These are phyloP conservation scores for Acorus calamus DNA, from an alignment of 106 monocot genomes.

Conservation along the genomic window DNA sequence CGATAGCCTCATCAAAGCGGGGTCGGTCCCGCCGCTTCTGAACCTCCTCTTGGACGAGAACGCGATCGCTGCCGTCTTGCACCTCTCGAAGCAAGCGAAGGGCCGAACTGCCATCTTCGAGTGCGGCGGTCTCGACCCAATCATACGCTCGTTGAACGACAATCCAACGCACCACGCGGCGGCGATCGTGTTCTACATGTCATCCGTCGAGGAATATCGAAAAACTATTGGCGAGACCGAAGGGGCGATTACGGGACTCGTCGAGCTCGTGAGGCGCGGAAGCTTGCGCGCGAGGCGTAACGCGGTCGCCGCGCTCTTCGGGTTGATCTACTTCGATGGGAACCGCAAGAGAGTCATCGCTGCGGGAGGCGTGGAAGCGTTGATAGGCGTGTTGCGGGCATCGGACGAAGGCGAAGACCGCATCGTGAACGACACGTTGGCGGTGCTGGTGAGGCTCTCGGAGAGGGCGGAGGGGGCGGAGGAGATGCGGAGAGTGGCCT, in stretches of 20 bases:
- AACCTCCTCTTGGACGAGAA: slow-evolving; percentile 33
- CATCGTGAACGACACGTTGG: slow-evolving; percentile 36
- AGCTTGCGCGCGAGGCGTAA: slow-evolving; percentile 34
- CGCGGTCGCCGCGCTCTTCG: slow-evolving; percentile 42
- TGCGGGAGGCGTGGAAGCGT: slow-evolving; percentile 21
- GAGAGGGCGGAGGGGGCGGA: slow-evolving; percentile 38
- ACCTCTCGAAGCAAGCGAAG: slow-evolving; percentile 48
- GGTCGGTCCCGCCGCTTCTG: slow-evolving; percentile 49
- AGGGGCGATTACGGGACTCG: slow-evolving; percentile 48
- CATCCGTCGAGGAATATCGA: slow-evolving; percentile 41
- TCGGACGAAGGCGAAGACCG: slow-evolving; percentile 37
- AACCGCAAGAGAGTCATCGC: slow-evolving; percentile 38
- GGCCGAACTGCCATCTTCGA: slow-evolving; percentile 56
- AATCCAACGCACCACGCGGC: slow-evolving; percentile 62
- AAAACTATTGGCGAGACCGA: slow-evolving; percentile 40
- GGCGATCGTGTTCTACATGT: slow-evolving; percentile 67
- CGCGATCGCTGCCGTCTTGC: slow-evolving; percentile 43
- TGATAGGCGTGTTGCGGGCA: slow-evolving; percentile 20
- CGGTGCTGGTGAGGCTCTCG: slow-evolving; percentile 42
- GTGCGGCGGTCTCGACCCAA: slow-evolving; percentile 21
- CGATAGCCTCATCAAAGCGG: slow-evolving; percentile 56
- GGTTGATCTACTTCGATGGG: slow-evolving; percentile 28
- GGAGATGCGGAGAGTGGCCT: slow-evolving; percentile 18
- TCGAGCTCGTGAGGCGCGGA: slow-evolving; percentile 36
- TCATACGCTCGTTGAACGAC: slow-evolving; percentile 25